Base-by-base conservation (phyloP, 176 grass and related monocot species). In the Tillandsia leiboldiana region DNA sequence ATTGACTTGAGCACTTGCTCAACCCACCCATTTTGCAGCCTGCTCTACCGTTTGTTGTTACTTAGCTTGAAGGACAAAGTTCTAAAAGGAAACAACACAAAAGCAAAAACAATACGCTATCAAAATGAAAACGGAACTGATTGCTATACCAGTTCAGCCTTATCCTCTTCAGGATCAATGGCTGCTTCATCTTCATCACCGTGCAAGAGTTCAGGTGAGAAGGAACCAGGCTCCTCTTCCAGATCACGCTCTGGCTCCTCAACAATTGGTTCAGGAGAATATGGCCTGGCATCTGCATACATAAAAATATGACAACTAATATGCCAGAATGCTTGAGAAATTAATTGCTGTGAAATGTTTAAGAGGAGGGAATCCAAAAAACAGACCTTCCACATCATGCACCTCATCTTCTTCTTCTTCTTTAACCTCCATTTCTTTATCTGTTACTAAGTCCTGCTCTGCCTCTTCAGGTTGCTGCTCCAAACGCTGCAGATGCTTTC, bases 151-250 rank as follows among this genome's bases (percentile, higher is more conserved):
- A 99, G 76, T 71, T 99, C 94, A 26, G 84, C 89, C 75, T 81
- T 83, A 79, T 99, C 94, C 82, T 90, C 89, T 54, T 90, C 94
- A 83, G 94, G 94, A 86, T 99, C 94, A 70, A 99, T 87, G 73
- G 89, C 94, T 72, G 80, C 89, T 79, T 92, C 94, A 49, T 90
- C 87, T 82, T 87, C 94, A 90, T 73, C 66, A 50, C 74, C 87
- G 57, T 99, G 94, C 87, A 84, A 83, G 64, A 99, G 75, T 79
- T 92, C 84, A 53, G 94, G 94, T 26, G 94, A 99, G 66, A 99
- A 93, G 22, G 94, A 99, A 10, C 89, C 94, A 66, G 73, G 72
- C 51, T 93, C 92, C 57, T 96, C 87, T 56, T 93, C 82, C 57
- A 78, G 69, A 64, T 77, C 67, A 48, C 53, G 57, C 65, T 84